Base-by-base conservation (phyloP, 805 yeast genomes). In the Peterozyma xylosa region DNA sequence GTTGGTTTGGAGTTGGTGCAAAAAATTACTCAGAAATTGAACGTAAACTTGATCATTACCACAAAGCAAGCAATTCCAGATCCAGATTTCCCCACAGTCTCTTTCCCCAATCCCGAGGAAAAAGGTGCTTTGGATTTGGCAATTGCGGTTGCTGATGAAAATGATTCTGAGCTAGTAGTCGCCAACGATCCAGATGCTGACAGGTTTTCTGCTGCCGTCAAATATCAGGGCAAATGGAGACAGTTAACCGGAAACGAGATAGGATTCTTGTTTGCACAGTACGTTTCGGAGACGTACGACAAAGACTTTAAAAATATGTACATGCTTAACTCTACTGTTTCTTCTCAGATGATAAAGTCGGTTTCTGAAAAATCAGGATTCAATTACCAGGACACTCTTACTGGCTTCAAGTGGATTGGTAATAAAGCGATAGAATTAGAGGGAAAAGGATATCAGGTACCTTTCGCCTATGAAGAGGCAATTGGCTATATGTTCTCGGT, bases 101-200 rank as follows among this genome's bases (percentile, higher is more conserved):
- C 61, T 37, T 91, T 91, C 54, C 99, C 99, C 5, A 91, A 91
- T 55, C 99, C 99, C 0, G 99, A 91, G 60, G 99, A 91, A 56
- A 77, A 80, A 49, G 96, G 96, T 2, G 98, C 98, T 0, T 67
- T 93, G 44, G 83, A 79, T 50, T 56, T 82, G 42, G 91, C 96
- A 0, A 80, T 81, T 15, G 42, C 57, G 9, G 58, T 63, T 2
- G 97, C 96, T 0, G 80, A 85, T 35, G 53, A 54, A 5, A 58
- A 63, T 2, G 69, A 69, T 0, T 60, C 73, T 18, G 57, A 64
- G 2, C 58, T 88, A 30, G 91, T 91, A 2, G 54, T 91, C 2
- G 96, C 96, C 1, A 91, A 84, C 60, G 99, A 91, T 57, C 99
- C 99, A 0, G 99, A 91, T 62, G 99, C 98, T 0, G 99, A 91